phyloP scores from a whole-genome alignment of 2,329 filamentous ascomycete species.

The Beauveria australis region DNA sequence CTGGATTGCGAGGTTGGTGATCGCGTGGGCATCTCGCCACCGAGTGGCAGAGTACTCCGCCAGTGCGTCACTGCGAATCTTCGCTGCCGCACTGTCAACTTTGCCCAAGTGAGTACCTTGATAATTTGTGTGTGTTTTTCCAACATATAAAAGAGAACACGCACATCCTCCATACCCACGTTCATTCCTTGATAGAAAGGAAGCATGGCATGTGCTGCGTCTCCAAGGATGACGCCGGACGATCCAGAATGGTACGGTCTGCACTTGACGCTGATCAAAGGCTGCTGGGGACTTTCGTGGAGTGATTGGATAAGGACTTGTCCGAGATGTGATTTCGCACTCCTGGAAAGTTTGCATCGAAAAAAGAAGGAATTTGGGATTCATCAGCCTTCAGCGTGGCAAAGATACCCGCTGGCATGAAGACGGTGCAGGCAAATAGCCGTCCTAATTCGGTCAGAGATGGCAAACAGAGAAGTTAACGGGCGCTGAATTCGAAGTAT shows the following conservation, averaged over 20 bases:
- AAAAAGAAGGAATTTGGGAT: slow-evolving; percentile 58
- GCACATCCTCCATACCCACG: slow-evolving; percentile 87
- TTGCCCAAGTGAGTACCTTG: slow-evolving; percentile 13
- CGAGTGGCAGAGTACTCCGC: slow-evolving; percentile 67
- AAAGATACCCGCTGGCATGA: slow-evolving; percentile 68
- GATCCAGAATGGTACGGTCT: slow-evolving; percentile 76
- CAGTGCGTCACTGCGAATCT: slow-evolving; percentile 57
- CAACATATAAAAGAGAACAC: slow-evolving; percentile 73
- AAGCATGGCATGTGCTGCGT: slow-evolving; percentile 95
- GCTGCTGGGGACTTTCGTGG: slow-evolving; percentile 74
- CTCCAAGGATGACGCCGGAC: slow-evolving; percentile 77
- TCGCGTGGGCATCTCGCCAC: slow-evolving; percentile 71
- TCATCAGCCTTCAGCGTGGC: slow-evolving; percentile 56
- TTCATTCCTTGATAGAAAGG: slow-evolving; percentile 99
- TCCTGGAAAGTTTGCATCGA: slow-evolving; percentile 78
- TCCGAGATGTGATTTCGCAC: slow-evolving; percentile 65
- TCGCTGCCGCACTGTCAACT: slow-evolving; percentile 28
- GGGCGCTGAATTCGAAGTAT: not conserved
- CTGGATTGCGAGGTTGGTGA: slow-evolving; percentile 82
- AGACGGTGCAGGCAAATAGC: slow-evolving; percentile 90
- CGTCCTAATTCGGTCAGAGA: slow-evolving; percentile 47
- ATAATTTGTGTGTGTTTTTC: slow-evolving; percentile 50
- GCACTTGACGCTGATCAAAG: slow-evolving; percentile 90
- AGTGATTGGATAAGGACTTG: slow-evolving; percentile 66
- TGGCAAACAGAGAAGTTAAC: not conserved